Evolutionary conservation across 1,139 yeast genomes (phyloP), one percentile per base, ranked within the genome.

Genomic region (Spencermartinsiella ligniputridi): DNA sequence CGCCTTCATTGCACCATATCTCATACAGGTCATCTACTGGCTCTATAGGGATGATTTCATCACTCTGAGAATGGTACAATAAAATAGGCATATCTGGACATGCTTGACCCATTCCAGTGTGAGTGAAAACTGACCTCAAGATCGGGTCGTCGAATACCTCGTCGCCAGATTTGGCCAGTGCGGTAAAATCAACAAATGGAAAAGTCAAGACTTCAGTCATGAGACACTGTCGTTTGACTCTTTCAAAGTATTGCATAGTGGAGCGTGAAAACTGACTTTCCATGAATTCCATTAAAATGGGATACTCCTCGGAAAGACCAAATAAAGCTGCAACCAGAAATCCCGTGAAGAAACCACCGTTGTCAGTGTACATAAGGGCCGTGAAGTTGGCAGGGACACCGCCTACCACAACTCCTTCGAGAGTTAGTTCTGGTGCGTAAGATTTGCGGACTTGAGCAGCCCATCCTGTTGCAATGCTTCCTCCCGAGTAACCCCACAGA

Each of bases 401-500:
- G 17, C 58, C 58, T 18, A 53, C 42, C 13, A 52, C 55, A 9
- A 46, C 46, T 11, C 53, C 55, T 17, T 41, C 37, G 12, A 61
- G 37, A 15, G 48, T 42, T 13, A 52, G 34, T 18, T 62, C 66
- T 2, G 66, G 64, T 11, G 64, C 62, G 38, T 62, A 63, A n/a
- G 47, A 22, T 2, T 44, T 46, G 34, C 54, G 58, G 25, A 61
- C 46, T 48, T 60, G 61, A 5, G 60, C 58, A 11, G 65, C 66
- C 62, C 62, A 58, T 18, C 60, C 66, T 15, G 62, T 37, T 3
- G 66, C 63, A 19, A 54, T 41, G 18, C 47, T 44, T 16, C 63
- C 66, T 5, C 64, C 64, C n/a, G 64, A 60, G 51, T 60, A 62
- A 6, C 67, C 67, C 57, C 51, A 50, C 38, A 50, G 33, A 15